Conservation (phyloP, 345 rosid genomes). For the Pistacia integerrima region DNA sequence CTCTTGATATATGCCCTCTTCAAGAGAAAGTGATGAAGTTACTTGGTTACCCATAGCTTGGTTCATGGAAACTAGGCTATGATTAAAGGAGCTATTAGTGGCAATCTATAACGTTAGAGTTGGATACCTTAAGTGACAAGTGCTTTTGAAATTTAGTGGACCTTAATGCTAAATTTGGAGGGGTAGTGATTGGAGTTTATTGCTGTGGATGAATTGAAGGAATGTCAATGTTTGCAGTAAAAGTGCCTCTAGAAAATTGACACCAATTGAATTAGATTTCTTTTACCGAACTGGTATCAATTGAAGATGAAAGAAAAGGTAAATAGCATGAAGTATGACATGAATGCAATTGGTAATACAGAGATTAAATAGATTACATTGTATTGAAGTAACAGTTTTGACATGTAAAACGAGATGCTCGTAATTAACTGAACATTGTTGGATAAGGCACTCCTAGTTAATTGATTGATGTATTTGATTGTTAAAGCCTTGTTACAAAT, state of each 20-base stretch:
- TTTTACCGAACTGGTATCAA: background rate
- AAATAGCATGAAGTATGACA: background rate
- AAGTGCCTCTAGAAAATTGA: background rate
- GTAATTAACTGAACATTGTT: background rate
- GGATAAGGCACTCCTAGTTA: background rate
- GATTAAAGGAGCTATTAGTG: conserved; percentile 2
- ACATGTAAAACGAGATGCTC: too few species aligned
- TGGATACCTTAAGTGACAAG: background rate
- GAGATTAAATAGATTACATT: too few species aligned
- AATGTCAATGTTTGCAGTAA: background rate
- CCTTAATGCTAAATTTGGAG: background rate
- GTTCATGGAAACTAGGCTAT: background rate
- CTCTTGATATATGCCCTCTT: background rate
- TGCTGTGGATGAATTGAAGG: background rate
- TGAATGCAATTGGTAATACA: background rate
- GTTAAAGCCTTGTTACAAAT: background rate
- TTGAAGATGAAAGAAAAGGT: background rate
- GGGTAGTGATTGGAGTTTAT: background rate
- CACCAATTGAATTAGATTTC: background rate
- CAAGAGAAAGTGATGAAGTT: background rate
- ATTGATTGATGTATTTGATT: background rate
- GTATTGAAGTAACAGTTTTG: too few species aligned
- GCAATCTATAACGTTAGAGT: background rate
- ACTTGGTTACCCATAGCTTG: background rate
- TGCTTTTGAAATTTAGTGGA: background rate